Base-by-base conservation (phyloP, 2,329 filamentous ascomycete genomes). In the Claviceps citrina region DNA sequence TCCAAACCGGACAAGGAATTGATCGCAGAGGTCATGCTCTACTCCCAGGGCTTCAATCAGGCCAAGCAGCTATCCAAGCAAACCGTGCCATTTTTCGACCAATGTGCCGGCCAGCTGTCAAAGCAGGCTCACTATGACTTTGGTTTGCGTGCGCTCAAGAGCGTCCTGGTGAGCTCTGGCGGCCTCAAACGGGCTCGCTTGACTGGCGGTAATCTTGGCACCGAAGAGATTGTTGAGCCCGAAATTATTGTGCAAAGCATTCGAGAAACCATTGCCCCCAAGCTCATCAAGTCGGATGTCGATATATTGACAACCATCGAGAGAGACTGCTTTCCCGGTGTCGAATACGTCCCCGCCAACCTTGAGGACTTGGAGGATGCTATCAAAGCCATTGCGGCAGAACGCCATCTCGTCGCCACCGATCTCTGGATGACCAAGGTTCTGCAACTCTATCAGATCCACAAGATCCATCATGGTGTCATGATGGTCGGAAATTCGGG, bases 401-500 rank as follows among this genome's bases (percentile, higher is more conserved):
- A 93, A 55, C 79, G 84, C 49, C 81, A 94, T 53, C 73, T 93
- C 12, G 84, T 94, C 7, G 82, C 93, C 49, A 95, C 80, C 43
- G 87, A 96, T 41, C 78, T 80, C 35, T 99, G 93, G 93, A 86
- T 96, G 76, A 91, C 84, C 43, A 99, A 99, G 65, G 79, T 93
- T 26, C 70, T 98, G 7, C 91, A 99, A 59, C 73, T 98, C 2
- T 96, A 94, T 58, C 91, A 99, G 59, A 99, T 99, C 46, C 91
- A 96, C 60, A 83, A 80, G 48, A 86, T 98, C 43, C 91, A 99
- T 54, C 91, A 99, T 51, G 91, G 91, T 80, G 91, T 99, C 22
- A 99, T 99, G 93, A 96, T 98, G 91, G 91, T 99, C 8, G 91
- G 91, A 46, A 86, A 84, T 54, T 95, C 93, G 24, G 91, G 93